A percentile compares a stretch with the other conserved stretches of the same genome.
Evolutionary conservation across 768 basidiomycete genomes (phyloP).

Genomic region (Xerocomellus chrysenteron): DNA sequence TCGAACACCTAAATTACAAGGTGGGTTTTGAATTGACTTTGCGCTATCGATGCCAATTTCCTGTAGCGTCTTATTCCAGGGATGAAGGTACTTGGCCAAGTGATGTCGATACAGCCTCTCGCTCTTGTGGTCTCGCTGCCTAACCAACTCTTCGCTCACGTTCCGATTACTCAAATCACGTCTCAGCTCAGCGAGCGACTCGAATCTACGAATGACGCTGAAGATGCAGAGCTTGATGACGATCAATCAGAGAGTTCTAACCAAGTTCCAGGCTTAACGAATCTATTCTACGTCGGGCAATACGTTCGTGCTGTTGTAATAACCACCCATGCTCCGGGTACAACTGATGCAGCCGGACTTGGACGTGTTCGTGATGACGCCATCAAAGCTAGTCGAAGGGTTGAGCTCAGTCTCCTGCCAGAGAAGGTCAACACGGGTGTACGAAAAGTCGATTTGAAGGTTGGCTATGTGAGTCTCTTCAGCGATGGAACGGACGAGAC

Average conservation of each 20-base stretch:
- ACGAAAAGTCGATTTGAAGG: conserved; percentile 69
- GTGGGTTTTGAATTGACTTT: conserved; percentile 36
- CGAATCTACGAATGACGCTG: conserved; percentile 57
- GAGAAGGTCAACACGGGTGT: conserved; percentile 83
- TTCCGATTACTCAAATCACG: conserved; percentile 92
- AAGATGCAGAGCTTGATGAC: conserved; percentile 45
- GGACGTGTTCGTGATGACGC: conserved; percentile 67
- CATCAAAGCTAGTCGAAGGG: conserved; percentile 65
- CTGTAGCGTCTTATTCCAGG: conserved; percentile 72
- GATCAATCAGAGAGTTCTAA: conserved; percentile 37
- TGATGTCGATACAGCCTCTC: conserved; percentile 83
- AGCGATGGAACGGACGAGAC: background rate
- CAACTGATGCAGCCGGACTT: conserved; percentile 54
- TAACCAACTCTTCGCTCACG: conserved; percentile 88
- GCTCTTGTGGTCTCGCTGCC: conserved; percentile 93
- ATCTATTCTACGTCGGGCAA: conserved; percentile 82
- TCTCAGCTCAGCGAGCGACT: conserved; percentile 71
- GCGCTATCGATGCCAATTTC: conserved; percentile 5
- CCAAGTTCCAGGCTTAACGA: conserved; percentile 63
- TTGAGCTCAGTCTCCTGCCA: conserved; percentile 84
- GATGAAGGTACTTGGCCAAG: conserved; percentile 86
- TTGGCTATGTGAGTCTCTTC: conserved; percentile 64
- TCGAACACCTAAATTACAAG: conserved; percentile 95
- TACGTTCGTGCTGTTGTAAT: conserved; percentile 81
- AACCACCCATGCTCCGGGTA: conserved; percentile 64